Percentiles rank a stretch among this genome's conserved stretches.
Conservation (phyloP, 2,329 filamentous ascomycete genomes). For the Ramichloridium luteum region DNA sequence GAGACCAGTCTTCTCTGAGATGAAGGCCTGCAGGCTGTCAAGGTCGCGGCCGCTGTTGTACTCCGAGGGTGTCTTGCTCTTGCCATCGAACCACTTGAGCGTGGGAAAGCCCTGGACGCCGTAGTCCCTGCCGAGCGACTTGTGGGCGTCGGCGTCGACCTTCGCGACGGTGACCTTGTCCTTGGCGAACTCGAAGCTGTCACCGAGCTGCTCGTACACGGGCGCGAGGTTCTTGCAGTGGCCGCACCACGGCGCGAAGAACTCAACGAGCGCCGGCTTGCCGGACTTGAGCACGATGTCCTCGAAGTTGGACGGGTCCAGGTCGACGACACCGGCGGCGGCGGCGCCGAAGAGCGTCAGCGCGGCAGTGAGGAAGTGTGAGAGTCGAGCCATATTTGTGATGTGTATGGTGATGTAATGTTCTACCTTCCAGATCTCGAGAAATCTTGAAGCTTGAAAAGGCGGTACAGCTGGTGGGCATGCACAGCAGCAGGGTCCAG, state of each 20-base stretch:
- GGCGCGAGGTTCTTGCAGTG: slow-evolving; percentile 98
- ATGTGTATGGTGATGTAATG: too few species aligned
- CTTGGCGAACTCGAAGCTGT: slow-evolving; percentile 59
- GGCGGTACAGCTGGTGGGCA: too few species aligned
- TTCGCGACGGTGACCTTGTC: slow-evolving; percentile 80
- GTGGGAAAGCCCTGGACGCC: slow-evolving; percentile 92
- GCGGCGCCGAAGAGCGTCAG: slow-evolving; percentile 47
- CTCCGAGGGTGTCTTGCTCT: slow-evolving; percentile 65
- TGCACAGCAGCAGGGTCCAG: too few species aligned
- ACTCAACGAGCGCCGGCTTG: slow-evolving; percentile 86
- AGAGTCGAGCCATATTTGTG: not conserved
- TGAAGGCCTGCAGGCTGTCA: slow-evolving; percentile 69
- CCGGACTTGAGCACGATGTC: slow-evolving; percentile 76
- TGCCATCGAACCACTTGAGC: slow-evolving; percentile 94
- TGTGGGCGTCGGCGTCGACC: slow-evolving; percentile 87
- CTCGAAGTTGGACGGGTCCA: slow-evolving; percentile 86
- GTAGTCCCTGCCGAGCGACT: slow-evolving; percentile 70
- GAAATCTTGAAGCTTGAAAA: too few species aligned
- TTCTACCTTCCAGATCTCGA: too few species aligned
- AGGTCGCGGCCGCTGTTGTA: slow-evolving; percentile 81
- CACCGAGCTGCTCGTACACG: slow-evolving; percentile 80
- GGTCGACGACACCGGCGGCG: slow-evolving; percentile 76
- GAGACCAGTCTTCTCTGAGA: slow-evolving; percentile 75
- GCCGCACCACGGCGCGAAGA: slow-evolving; percentile 97
- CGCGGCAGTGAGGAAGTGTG: slow-evolving; percentile 38